Percentiles rank a stretch among this genome's conserved stretches.
Conservation (phyloP, 83 land plant genomes). For the Larix sibirica region DNA sequence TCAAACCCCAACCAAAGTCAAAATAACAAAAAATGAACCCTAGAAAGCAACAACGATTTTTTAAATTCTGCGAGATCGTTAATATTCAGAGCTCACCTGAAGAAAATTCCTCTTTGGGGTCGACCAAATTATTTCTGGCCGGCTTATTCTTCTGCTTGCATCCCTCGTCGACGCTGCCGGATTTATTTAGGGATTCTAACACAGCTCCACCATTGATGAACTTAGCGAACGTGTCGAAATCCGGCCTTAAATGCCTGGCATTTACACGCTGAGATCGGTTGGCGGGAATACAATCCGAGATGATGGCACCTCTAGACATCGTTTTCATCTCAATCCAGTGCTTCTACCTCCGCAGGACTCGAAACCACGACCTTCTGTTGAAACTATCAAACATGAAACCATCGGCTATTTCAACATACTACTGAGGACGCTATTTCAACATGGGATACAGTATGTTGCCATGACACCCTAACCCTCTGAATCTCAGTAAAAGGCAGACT, state of each 20-base stretch:
- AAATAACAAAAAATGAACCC: neutral
- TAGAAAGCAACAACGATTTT: no score
- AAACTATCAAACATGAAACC: no score
- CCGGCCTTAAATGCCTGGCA: conserved; percentile 7
- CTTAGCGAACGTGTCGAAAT: neutral
- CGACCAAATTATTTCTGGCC: neutral
- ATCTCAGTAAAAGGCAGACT: no score
- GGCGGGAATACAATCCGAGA: conserved; percentile 35
- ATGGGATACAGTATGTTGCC: no score
- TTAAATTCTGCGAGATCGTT: no score
- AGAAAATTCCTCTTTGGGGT: neutral
- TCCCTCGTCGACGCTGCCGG: neutral
- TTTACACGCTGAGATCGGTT: conserved; percentile 23
- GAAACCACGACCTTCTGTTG: no score
- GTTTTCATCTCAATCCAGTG: neutral
- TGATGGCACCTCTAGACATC: conserved; percentile 60
- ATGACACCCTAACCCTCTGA: no score
- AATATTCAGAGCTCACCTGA: neutral
- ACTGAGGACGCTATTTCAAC: no score
- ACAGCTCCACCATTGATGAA: neutral
- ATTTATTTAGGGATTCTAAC: neutral
- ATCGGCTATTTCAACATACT: no score
- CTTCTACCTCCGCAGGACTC: no score
- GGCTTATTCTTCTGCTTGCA: neutral
- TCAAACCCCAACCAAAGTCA: neutral